Evolutionary conservation across 805 yeast genomes (phyloP).

Genomic region (Metschnikowia picachoensis): DNA sequence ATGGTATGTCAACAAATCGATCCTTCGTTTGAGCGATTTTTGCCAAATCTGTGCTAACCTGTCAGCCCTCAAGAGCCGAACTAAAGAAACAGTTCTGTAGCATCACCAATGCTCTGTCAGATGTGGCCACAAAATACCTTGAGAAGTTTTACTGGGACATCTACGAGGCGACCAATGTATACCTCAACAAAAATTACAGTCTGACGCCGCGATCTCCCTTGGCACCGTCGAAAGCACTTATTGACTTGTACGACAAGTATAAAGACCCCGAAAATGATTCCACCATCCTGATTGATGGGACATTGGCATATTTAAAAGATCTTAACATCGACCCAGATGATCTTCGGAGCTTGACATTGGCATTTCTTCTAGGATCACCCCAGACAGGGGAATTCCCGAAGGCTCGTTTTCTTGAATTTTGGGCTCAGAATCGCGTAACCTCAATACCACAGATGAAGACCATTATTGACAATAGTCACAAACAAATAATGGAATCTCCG

Average conservation of each 20-base stretch:
- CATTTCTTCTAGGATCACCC: slow-evolving; percentile 65
- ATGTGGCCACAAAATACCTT: slow-evolving; percentile 36
- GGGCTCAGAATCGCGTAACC: slow-evolving; percentile 34
- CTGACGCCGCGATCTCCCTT: neutral
- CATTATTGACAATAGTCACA: slow-evolving; percentile 7
- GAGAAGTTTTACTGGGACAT: slow-evolving; percentile 28
- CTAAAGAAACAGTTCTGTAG: slow-evolving; percentile 35
- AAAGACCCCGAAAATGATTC: slow-evolving; percentile 27
- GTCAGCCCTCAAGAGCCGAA: slow-evolving; percentile 10
- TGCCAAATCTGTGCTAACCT: neutral
- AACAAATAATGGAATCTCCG: slow-evolving; percentile 21
- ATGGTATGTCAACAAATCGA: too few species aligned
- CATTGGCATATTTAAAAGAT: slow-evolving; percentile 63
- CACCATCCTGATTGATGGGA: slow-evolving; percentile 72
- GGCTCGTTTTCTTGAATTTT: slow-evolving; percentile 50
- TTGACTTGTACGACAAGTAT: slow-evolving; percentile 32
- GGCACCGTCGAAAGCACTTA: slow-evolving; percentile 15
- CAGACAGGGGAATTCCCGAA: slow-evolving; percentile 57
- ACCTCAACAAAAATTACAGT: slow-evolving; percentile 18
- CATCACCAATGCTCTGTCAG: slow-evolving; percentile 35
- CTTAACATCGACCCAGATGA: slow-evolving; percentile 74
- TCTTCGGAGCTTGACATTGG: slow-evolving; percentile 61
- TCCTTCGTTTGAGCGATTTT: too few species aligned
- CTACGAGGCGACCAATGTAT: slow-evolving; percentile 30
- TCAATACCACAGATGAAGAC: slow-evolving; percentile 46